Base-by-base conservation (phyloP, 352 stramenopile species). In the Phytophthora aleatoria region DNA sequence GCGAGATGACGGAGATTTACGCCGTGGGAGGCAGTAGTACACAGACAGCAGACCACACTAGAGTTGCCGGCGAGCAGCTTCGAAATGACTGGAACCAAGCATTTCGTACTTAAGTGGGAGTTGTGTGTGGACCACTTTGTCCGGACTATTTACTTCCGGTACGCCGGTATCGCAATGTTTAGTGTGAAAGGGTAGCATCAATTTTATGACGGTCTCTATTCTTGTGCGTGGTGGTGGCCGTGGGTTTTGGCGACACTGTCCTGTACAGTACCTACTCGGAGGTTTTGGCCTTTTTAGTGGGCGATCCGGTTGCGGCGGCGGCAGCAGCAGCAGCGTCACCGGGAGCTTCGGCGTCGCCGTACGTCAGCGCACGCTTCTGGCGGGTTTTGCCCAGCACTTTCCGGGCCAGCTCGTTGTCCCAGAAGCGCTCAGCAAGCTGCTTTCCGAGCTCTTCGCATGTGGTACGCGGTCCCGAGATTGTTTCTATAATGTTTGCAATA, bases 361-460 rank as follows among this genome's bases (percentile, higher is more conserved):
- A 94, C 5, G 85, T 94, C 24, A 90, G 58, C 20, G 83, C 83
- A n/a, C 85, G 83, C 69, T 94, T 94, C 58, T 87, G 64, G 4
- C 76, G 74, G 10, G 63, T 67, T 48, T 91, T 87, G 42, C 85
- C 85, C 13, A 94, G 71, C 36, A 90, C 64, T 28, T 73, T 71
- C 3, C 69, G 59, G 9, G 85, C 85, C 38, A 80, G 35, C 1
- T 77, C 58, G 60, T 92, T 87, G 35, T 57, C 63, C 27, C 90
- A 66, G 47, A 94, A 91, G 7, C 81, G 77, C 12, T 75, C 45
- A 0, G 85, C 85, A n/a, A 94, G 69, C 12, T 64, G 42, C 68
- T 94, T 81, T 27, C 85, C 85, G 7, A 94, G 74, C 9, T 67
- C 73, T 51, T 92, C 83, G 8, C 78, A 78, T 54, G 92, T 75